phyloP scores from a whole-genome alignment of 129 eudicot species.

The Flaveria trinervia region DNA sequence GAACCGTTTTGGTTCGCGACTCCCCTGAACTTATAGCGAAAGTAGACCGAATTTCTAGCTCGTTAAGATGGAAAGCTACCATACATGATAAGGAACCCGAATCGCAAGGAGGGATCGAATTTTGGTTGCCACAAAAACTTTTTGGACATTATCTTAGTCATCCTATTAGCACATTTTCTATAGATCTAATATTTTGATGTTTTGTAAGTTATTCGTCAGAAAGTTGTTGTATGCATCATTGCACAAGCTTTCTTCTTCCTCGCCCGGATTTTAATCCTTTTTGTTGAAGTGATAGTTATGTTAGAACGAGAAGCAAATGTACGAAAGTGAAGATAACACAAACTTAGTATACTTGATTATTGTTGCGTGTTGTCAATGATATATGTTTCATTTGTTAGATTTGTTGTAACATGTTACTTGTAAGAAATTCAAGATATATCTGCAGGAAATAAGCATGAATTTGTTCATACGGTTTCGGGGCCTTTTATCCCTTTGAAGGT shows the following conservation, averaged over 20 bases:
- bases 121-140: slow-evolving; percentile 72
- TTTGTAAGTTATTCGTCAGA: slow-evolving; percentile 29
- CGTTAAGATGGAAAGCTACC: slow-evolving; percentile 63
- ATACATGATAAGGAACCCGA: slow-evolving; percentile 81
- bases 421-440: slow-evolving; percentile 7
- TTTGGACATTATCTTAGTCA: slow-evolving; percentile 56
- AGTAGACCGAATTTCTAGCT: slow-evolving; percentile 61
- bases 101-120: slow-evolving; percentile 71
- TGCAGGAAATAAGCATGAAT: slow-evolving; percentile 10
- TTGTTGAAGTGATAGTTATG: slow-evolving; percentile 29
- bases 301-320: slow-evolving; percentile 29
- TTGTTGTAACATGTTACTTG: slow-evolving; percentile 19
- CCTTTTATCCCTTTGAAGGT: too few species aligned
- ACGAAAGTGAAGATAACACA: slow-evolving; percentile 33
- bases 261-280: background rate
- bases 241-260: slow-evolving; percentile 32
- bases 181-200: slow-evolving; percentile 13
- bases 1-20: slow-evolving; percentile 80
- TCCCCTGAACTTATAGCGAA: slow-evolving; percentile 75
- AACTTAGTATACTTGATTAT: slow-evolving; percentile 21
- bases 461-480: background rate
- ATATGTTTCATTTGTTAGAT: slow-evolving; percentile 26
- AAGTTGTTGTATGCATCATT: slow-evolving; percentile 31
- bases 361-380: slow-evolving; percentile 9
- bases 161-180: slow-evolving; percentile 39